Evolutionary conservation across 2,329 filamentous ascomycete genomes (phyloP), one percentile per base, ranked within the genome.

Genomic region (Exophiala sp.): DNA sequence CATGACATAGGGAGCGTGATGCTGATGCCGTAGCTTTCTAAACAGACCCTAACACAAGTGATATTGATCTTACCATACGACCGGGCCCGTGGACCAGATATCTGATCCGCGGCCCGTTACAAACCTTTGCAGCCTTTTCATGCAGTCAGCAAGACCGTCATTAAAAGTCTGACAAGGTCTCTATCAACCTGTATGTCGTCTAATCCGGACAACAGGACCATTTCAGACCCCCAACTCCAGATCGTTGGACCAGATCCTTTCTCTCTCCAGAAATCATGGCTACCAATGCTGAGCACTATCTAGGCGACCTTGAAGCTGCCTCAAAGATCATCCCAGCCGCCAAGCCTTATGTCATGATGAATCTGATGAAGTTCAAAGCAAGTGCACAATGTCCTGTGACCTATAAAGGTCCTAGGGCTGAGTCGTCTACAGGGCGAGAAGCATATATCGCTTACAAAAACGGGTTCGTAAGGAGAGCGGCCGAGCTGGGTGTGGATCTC

Each of bases 261-360:
- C 11, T 5, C 2, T 38, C 11, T 6, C 35, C 35, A 5, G 2
- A 18, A 41, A 41, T 41, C 16, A 21, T 21, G 21, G 20, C 14
- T 12, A 41, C 10, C 39, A 41, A 41, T n/a, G 39, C n/a, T 10
- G 39, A 41, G 8, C 39, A 41, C 39, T 41, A 41, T 11, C 34
- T 50, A 12, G 47, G 47, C 21, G 43, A 55, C 24, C 52, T 55
- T 12, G 36, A 55, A 16, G 52, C 32, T n/a, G 47, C 47, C 16
- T 45, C 48, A 2, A 41, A 51, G 38, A 6, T 12, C 40, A 49
- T 54, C 36, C 45, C 51, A 8, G 10, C 33, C 12, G 14, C 49
- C 10, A 14, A 44, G 36, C 51, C 51, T 5, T 54, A 54, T 21
- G 20, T 54, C 5, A 48, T 54, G 51, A 49, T 49, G 44, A 54